Evolutionary conservation across 202 grass and related monocot species (phyloP), one percentile per base, ranked within the genome.

Genomic region (Cymbopogon flexuosus): DNA sequence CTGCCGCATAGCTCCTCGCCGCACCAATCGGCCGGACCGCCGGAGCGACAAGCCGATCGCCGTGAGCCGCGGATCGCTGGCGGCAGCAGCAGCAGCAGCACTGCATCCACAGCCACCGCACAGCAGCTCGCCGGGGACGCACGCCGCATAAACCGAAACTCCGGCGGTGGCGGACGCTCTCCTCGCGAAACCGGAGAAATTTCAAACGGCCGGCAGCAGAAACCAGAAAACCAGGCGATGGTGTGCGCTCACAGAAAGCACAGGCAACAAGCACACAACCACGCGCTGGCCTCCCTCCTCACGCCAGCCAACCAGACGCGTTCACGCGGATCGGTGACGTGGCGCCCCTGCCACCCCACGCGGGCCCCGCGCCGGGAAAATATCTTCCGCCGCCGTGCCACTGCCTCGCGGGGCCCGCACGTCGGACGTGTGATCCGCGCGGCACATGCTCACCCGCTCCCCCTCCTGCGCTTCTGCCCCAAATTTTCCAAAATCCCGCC

Each of bases 291-390:
- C 11, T 13, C 11, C 42, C 12, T 1, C 12, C 1, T 12, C 43
- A 46, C 45, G 4, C 46, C 52, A 18, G 18, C 87, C 87, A 97
- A 92, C 82, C 22, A 3, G 33, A 1, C 6, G 24, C 1, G 0
- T 39, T 51, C 89, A 72, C 86, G 85, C 92, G 94, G 94, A 97
- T 93, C 94, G 84, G 0, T 97, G 94, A 94, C 79, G 90, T 97
- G 94, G 75, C 73, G 0, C 35, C 16, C 16, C 43, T 46, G 39
- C 45, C 27, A 27, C 13, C 14, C 0, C 1, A 0, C 13, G 12
- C 3, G 13, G 5, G 46, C 0, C 14, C 15, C 14, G 0, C 18
- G n/a, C n/a, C n/a, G 2, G 19, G 5, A 62, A 78, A 81, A 87
- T 79, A 78, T 92, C 72, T 6, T 1, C 27, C 27, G 27, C 2